A percentile compares a stretch with the other conserved stretches of the same genome.
Evolutionary conservation across 2,329 filamentous ascomycete species (phyloP).

Genomic region (Diaporthe vexans): DNA sequence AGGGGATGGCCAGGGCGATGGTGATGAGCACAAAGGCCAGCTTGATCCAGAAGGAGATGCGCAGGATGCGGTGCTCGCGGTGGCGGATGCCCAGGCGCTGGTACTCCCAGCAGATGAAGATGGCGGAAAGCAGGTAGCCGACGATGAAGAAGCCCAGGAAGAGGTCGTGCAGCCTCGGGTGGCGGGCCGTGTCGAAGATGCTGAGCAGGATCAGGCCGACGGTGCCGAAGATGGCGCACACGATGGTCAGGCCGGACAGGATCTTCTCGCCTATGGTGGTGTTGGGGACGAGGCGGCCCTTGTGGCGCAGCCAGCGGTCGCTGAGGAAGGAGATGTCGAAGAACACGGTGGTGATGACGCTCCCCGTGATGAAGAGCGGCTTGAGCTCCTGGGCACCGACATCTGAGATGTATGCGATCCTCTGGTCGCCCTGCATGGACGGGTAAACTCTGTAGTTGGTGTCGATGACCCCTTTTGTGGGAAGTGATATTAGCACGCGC

Average conservation of each 20-base stretch:
- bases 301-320: conserved; percentile 89
- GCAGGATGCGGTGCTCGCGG: conserved; percentile 80
- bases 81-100: conserved; percentile 85
- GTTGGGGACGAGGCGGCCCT: conserved; percentile 83
- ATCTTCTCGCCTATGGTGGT: conserved; percentile 72
- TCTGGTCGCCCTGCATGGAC: conserved; percentile 71
- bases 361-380: conserved; percentile 83
- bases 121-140: conserved; percentile 86
- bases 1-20: conserved; percentile 79
- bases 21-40: conserved; percentile 87
- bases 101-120: conserved; percentile 93
- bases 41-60: conserved; percentile 89
- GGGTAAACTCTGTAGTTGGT: conserved; percentile 67
- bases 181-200: conserved; percentile 85
- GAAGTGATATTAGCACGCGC: background rate
- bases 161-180: conserved; percentile 77
- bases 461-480: conserved; percentile 60
- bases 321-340: conserved; percentile 85
- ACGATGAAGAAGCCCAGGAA: conserved; percentile 88
- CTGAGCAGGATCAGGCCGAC: conserved; percentile 84
- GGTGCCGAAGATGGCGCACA: conserved; percentile 81
- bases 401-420: conserved; percentile 81
- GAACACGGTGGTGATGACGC: conserved; percentile 78
- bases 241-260: conserved; percentile 72
- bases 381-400: conserved; percentile 74